Conservation (phyloP, 345 rosid species). For the Litchi chinensis region DNA sequence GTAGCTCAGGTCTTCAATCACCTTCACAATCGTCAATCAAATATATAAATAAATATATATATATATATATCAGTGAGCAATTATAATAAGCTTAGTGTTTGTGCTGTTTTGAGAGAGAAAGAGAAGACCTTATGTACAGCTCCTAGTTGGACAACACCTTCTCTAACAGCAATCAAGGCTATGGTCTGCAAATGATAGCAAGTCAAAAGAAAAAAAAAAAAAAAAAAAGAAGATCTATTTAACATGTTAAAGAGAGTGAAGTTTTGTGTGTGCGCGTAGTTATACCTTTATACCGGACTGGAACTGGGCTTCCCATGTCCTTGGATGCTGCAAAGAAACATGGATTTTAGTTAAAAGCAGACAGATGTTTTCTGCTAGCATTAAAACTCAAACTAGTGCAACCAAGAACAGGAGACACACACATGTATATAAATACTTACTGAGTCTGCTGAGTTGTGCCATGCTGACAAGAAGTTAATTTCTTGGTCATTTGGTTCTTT, state of each 20-base stretch:
- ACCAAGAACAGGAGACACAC: not conserved
- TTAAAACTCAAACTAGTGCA: slow-evolving; percentile 9
- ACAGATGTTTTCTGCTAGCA: slow-evolving; percentile 9
- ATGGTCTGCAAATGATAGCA: slow-evolving; percentile 67
- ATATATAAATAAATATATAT: not conserved
- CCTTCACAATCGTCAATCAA: slow-evolving; percentile 37
- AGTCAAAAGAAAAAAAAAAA: not conserved
- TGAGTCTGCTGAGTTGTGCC: slow-evolving; percentile 95
- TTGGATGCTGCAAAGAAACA: slow-evolving; percentile 62
- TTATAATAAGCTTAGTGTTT: not conserved
- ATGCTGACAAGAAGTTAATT: slow-evolving; percentile 89
- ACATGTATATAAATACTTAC: slow-evolving; percentile 45
- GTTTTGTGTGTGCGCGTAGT: not conserved
- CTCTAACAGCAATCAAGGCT: slow-evolving; percentile 91
- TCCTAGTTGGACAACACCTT: slow-evolving; percentile 97
- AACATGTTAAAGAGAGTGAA: slow-evolving; percentile 2
- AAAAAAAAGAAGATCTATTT: slow-evolving; percentile 22
- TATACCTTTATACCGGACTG: slow-evolving; percentile 90
- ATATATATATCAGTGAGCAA: not conserved
- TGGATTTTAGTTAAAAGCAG: not conserved
- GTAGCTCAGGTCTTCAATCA: slow-evolving; percentile 84
- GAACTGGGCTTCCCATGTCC: slow-evolving; percentile 99
- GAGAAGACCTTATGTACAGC: slow-evolving; percentile 71
- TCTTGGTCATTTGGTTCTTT: slow-evolving; percentile 92
- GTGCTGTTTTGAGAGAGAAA: slow-evolving; percentile 8